A percentile compares a stretch with the other conserved stretches of the same genome.
These are phyloP conservation scores for Rachicladosporium sp. DNA, from an alignment of 2,329 filamentous ascomycete genomes.

Conservation along the genomic window DNA sequence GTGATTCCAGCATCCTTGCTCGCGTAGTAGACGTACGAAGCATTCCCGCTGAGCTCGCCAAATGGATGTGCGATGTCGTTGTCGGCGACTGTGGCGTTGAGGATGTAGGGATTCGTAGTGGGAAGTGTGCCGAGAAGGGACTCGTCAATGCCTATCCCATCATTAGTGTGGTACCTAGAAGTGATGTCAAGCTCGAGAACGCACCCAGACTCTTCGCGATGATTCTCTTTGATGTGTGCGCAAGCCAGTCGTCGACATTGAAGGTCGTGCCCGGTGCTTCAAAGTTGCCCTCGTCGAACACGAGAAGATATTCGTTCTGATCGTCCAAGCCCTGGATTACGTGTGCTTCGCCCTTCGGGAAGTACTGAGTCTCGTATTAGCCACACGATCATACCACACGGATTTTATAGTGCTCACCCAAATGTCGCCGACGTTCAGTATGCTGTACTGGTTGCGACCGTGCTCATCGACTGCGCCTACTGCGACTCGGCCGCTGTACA, in stretches of 20 bases:
- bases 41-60: constrained; percentile 41
- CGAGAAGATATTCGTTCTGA: constrained; percentile 54
- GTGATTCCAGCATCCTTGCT: constrained; percentile 26
- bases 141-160: constrained; percentile 31
- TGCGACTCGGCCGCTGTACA: constrained; percentile 42
- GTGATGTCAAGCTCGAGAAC: background rate
- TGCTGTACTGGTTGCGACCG: constrained; percentile 37
- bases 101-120: constrained; percentile 47
- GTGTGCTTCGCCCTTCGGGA: constrained; percentile 44
- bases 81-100: constrained; percentile 42
- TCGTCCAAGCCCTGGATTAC: constrained; percentile 53
- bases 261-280: constrained; percentile 51
- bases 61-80: constrained; percentile 37
- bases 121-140: constrained; percentile 49
- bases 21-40: constrained; percentile 52
- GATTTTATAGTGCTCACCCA: constrained; percentile 22
- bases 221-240: constrained; percentile 51
- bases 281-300: constrained; percentile 56
- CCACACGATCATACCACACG: background rate
- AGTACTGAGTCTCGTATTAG: constrained; percentile 2
- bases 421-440: constrained; percentile 39
- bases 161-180: background rate
- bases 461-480: constrained; percentile 41
- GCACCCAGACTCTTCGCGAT: constrained; percentile 56
- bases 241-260: constrained; percentile 59